Conservation (phyloP, 352 stramenopile genomes). For the Globisporangium cylindrosporum region DNA sequence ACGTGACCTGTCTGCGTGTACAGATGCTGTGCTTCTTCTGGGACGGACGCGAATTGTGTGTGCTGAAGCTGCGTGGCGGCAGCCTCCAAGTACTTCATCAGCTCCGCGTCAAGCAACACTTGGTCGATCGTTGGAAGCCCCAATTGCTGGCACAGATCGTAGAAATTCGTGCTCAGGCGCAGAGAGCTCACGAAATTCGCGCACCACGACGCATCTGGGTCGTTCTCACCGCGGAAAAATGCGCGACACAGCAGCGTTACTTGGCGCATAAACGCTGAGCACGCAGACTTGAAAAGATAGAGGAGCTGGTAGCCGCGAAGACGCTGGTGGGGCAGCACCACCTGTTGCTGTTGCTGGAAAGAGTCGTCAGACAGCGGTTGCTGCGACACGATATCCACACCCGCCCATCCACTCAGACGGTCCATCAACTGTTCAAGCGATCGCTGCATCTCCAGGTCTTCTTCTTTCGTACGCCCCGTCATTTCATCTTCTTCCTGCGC, state of each 20-base stretch:
- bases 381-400: slow-evolving; percentile 30
- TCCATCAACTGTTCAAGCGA: slow-evolving; percentile 55
- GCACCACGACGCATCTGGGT: slow-evolving; percentile 71
- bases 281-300: slow-evolving; percentile 75
- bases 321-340: slow-evolving; percentile 22
- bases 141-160: slow-evolving; percentile 75
- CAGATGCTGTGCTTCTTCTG: slow-evolving; percentile 39
- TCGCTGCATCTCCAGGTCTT: slow-evolving; percentile 36
- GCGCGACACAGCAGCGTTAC: slow-evolving; percentile 71
- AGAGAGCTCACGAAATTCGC: slow-evolving; percentile 79
- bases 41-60: slow-evolving; percentile 43
- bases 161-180: slow-evolving; percentile 69
- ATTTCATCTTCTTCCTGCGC: slow-evolving; percentile 11
- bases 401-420: slow-evolving; percentile 37
- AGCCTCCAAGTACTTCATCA: slow-evolving; percentile 56
- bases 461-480: slow-evolving; percentile 25
- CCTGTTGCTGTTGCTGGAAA: slow-evolving; percentile 3
- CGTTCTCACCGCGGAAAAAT: slow-evolving; percentile 75
- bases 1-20: slow-evolving; percentile 59
- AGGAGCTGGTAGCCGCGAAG: slow-evolving; percentile 55
- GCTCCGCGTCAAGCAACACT: slow-evolving; percentile 39
- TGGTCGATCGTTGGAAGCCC: slow-evolving; percentile 60
- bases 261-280: slow-evolving; percentile 70
- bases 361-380: slow-evolving; percentile 13
- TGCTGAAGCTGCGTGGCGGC: slow-evolving; percentile 50